phyloP scores from a whole-genome alignment of 495 filamentous ascomycete species.

The Penicillium canariense region DNA sequence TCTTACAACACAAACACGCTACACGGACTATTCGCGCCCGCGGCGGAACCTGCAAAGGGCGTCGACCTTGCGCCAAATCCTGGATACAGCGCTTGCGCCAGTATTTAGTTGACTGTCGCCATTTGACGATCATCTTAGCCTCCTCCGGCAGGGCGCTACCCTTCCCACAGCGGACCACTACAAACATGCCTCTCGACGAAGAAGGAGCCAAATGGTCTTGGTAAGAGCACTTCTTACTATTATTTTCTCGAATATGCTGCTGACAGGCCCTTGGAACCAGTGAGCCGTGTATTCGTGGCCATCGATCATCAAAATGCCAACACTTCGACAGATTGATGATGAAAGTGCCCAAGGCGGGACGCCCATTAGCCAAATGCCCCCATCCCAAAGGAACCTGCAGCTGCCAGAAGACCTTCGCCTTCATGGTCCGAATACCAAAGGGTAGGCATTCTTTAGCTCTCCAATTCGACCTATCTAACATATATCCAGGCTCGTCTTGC shows the following conservation, averaged over 20 bases:
- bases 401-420: constrained; percentile 50
- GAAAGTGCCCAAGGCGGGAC: constrained; percentile 75
- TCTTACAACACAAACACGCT: neutral
- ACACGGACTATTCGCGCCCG: neutral
- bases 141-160: neutral
- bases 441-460: constrained; percentile 23
- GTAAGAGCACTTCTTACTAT: constrained; percentile 24
- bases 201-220: constrained; percentile 52
- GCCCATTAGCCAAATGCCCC: constrained; percentile 73
- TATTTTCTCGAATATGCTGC: neutral
- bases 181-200: constrained; percentile 49
- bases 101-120: neutral
- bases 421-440: constrained; percentile 54
- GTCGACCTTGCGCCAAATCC: neutral
- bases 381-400: constrained; percentile 63
- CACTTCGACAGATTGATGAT: constrained; percentile 74
- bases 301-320: constrained; percentile 80
- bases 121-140: constrained; percentile 3
- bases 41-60: neutral
- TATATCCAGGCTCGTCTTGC: constrained; percentile 32
- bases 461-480: neutral
- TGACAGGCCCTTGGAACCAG: constrained; percentile 38
- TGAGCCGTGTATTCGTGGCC: constrained; percentile 80
- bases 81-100: neutral
- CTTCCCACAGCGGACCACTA: neutral